Percentiles rank a stretch among this genome's conserved stretches.
phyloP scores from a whole-genome alignment of 768 basidiomycete genomes.

The Hericium alpestre region DNA sequence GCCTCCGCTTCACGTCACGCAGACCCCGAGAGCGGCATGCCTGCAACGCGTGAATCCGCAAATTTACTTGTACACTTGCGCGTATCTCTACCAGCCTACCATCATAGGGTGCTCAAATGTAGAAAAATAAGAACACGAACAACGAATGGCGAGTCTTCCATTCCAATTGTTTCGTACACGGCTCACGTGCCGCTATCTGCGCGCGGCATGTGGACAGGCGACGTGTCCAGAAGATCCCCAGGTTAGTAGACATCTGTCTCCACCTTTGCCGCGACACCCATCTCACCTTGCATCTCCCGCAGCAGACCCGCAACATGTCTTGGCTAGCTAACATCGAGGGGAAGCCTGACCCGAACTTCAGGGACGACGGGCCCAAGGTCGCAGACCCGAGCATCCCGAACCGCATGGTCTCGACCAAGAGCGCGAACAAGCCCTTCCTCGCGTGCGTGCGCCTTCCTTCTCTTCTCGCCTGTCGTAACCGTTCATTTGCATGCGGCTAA shows the following conservation, averaged over 20 bases:
- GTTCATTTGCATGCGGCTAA: not conserved
- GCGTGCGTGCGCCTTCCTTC: conserved; percentile 42
- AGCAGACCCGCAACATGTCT: conserved; percentile 39
- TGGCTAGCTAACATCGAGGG: conserved; percentile 45
- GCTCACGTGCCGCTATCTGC: too few species aligned
- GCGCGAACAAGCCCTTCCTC: conserved; percentile 79
- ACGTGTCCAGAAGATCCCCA: not conserved
- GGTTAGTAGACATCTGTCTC: not conserved
- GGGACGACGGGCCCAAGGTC: conserved; percentile 38
- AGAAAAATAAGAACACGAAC: too few species aligned
- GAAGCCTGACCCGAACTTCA: conserved; percentile 19
- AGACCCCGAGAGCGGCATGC: too few species aligned
- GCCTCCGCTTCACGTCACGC: too few species aligned
- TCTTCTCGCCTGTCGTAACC: not conserved
- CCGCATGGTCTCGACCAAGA: conserved; percentile 69
- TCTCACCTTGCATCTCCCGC: not conserved
- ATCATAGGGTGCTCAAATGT: too few species aligned
- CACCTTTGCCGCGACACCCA: not conserved
- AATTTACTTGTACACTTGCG: too few species aligned
- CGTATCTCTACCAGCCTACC: too few species aligned
- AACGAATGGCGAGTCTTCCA: too few species aligned
- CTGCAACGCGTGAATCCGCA: too few species aligned
- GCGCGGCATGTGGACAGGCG: not conserved
- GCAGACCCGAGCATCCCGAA: conserved; percentile 54
- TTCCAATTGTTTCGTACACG: too few species aligned